These are phyloP conservation scores for Termitomyces sp. DNA, from an alignment of 768 basidiomycete species.

Conservation along the genomic window DNA sequence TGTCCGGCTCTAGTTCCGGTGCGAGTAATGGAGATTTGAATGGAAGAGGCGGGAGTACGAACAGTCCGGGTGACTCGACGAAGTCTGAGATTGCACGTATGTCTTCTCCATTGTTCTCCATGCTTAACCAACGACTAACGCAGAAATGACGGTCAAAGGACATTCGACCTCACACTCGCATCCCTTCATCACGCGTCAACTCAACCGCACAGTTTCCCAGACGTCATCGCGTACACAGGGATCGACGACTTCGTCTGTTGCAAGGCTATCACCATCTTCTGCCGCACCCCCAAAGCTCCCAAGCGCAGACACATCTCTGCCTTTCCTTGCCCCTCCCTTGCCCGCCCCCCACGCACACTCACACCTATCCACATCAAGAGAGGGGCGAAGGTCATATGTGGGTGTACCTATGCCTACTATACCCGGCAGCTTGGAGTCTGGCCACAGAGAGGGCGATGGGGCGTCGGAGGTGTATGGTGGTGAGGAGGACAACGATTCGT, in stretches of 20 bases:
- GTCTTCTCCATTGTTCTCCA: conserved; percentile 11
- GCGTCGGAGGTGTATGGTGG: conserved; percentile 19
- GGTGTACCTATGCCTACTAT: conserved; percentile 34
- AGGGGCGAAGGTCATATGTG: conserved; percentile 18
- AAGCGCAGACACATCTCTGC: conserved; percentile 11
- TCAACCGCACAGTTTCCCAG: conserved; percentile 62
- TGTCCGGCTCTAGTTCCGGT: not conserved
- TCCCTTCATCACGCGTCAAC: conserved; percentile 56
- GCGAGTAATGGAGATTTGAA: not conserved
- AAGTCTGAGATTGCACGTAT: conserved; percentile 40
- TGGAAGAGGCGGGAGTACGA: conserved; percentile 11
- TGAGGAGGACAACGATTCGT: conserved; percentile 36
- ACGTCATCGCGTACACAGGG: conserved; percentile 56
- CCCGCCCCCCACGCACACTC: conserved; percentile 33
- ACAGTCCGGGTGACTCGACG: conserved; percentile 29
- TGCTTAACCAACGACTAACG: not conserved
- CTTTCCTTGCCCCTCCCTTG: conserved; percentile 49
- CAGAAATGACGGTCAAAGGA: conserved; percentile 20
- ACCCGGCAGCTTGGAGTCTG: conserved; percentile 30
- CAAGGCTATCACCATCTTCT: conserved; percentile 5
- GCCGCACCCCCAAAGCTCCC: not conserved
- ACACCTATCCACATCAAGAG: conserved; percentile 20
- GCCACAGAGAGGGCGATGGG: conserved; percentile 20
- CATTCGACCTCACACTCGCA: conserved; percentile 36
- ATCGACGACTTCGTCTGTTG: conserved; percentile 30